Base-by-base conservation (phyloP, 2,329 filamentous ascomycete genomes). In the Pseudomassariella vexata region DNA sequence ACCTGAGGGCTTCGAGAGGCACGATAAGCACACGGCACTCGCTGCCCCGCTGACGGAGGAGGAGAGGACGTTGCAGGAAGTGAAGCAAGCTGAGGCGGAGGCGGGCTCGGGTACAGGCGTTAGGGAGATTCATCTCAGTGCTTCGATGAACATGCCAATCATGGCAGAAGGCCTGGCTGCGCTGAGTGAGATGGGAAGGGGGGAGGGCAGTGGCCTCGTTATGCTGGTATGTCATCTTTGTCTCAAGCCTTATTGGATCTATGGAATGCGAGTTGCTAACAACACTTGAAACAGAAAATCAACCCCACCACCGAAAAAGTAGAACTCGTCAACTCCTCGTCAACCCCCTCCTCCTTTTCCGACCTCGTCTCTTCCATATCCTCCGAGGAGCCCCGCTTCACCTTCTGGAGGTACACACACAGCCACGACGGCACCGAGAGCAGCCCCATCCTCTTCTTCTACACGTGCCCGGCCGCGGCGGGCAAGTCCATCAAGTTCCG, bases 31-130 rank as follows among this genome's bases (percentile, higher is more conserved):
- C 54, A 68, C 62, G 6, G 63, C 64, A 38, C 52, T 79, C 22
- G 75, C 68, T 20, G 83, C 83, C 10, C 85, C 85, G 11, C 64
- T 92, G 44, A 92, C 85, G 0, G 79, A 86, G 50, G 85, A 90
- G 58, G 85, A 92, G 63, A 67, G 73, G 46, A 74, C 71, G 3
- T 60, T 88, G 40, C 77, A 76, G 19, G 81, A 79, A 36, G 82
- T 90, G 29, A 85, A 82, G 63, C 73, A 80, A 33, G 80, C 79
- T 3, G 85, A 92, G 62, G 79, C 81, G 41, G 74, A 82, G 52
- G 83, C 85, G 37, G 76, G 78, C n/a, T 60, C 73, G 15, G 82
- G 83, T 16, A 89, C 82, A 6, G 66, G 66, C 24, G 50, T 68
- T 50, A 53, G 72, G 62, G 63, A 79, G 53, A 76, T 77, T 31